Evolutionary conservation across 2,329 filamentous ascomycete genomes (phyloP).

Genomic region (Neocucurbitaria cava): DNA sequence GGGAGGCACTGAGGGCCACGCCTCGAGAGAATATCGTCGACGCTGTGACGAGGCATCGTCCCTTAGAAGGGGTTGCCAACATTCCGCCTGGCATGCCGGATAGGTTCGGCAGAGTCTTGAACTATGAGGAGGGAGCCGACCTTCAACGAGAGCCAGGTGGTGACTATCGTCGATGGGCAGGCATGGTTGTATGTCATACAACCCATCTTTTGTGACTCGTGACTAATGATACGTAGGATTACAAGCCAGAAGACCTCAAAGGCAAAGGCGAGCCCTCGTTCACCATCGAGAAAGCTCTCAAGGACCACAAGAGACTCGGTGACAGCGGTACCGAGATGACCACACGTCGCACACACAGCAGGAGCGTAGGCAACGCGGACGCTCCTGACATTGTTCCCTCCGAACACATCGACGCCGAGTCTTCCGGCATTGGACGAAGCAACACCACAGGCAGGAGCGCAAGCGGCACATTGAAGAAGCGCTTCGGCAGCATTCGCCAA

Average conservation of each 20-base stretch:
- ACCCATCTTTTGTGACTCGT: neutral
- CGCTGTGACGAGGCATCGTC: slow-evolving; percentile 74
- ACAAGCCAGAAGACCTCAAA: slow-evolving; percentile 79
- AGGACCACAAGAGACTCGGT: slow-evolving; percentile 61
- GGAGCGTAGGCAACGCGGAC: slow-evolving; percentile 44
- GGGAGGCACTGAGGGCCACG: slow-evolving; percentile 80
- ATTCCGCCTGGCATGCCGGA: slow-evolving; percentile 78
- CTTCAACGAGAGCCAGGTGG: slow-evolving; percentile 82
- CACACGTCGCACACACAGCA: slow-evolving; percentile 47
- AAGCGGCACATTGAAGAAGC: slow-evolving; percentile 54
- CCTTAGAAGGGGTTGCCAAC: slow-evolving; percentile 78
- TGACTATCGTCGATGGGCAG: slow-evolving; percentile 79
- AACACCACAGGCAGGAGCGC: slow-evolving; percentile 48
- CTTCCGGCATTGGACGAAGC: slow-evolving; percentile 37
- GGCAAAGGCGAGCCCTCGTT: slow-evolving; percentile 82
- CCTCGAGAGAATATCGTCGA: slow-evolving; percentile 79
- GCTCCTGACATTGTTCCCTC: slow-evolving; percentile 25
- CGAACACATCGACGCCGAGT: slow-evolving; percentile 39
- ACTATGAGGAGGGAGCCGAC: slow-evolving; percentile 86
- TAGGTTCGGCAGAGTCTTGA: slow-evolving; percentile 71
- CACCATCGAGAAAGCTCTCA: slow-evolving; percentile 71
- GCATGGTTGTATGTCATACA: slow-evolving; percentile 66
- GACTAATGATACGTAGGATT: slow-evolving; percentile 53
- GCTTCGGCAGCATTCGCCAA: slow-evolving; percentile 55
- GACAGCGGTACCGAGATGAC: slow-evolving; percentile 54